These are phyloP conservation scores for Claviceps sorghi DNA, from an alignment of 2,329 filamentous ascomycete species.

Conservation along the genomic window DNA sequence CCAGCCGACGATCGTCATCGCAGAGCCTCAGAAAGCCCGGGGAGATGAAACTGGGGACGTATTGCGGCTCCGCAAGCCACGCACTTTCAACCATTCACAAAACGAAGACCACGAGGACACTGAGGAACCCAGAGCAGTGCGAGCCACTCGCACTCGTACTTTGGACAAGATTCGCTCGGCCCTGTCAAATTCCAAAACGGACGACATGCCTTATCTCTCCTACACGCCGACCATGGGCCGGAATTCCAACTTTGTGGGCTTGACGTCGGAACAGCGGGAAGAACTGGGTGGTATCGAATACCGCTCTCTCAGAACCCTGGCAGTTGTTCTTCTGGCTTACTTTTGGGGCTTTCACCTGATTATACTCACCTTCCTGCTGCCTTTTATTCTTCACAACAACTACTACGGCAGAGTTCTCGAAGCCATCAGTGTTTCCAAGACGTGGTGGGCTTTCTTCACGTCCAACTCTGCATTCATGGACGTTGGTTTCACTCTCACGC, in stretches of 20 bases:
- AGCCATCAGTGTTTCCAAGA: constrained; percentile 43
- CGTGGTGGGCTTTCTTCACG: constrained; percentile 92
- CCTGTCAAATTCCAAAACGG: constrained; percentile 37
- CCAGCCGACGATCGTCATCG: constrained; percentile 49
- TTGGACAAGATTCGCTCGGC: constrained; percentile 44
- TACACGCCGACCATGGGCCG: constrained; percentile 85
- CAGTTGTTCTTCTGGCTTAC: constrained; percentile 62
- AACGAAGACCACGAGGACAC: constrained; percentile 25
- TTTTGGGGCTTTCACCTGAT: constrained; percentile 73
- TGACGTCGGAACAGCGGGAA: constrained; percentile 82
- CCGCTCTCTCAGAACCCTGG: constrained; percentile 73
- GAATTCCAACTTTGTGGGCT: constrained; percentile 81
- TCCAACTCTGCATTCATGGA: constrained; percentile 84
- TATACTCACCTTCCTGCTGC: constrained; percentile 56
- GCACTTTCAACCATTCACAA: constrained; percentile 23
- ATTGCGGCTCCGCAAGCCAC: constrained; percentile 30
- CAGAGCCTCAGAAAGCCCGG: constrained; percentile 38
- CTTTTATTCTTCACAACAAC: constrained; percentile 59
- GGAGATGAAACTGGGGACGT: constrained; percentile 23
- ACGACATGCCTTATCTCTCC: constrained; percentile 74
- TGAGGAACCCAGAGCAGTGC: constrained; percentile 12
- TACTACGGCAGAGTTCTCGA: constrained; percentile 54
- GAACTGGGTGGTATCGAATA: constrained; percentile 96
- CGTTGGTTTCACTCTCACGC: constrained; percentile 81
- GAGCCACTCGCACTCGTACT: constrained; percentile 29